phyloP scores from a whole-genome alignment of 805 yeast species.

The Yamadazyma endophytica region DNA sequence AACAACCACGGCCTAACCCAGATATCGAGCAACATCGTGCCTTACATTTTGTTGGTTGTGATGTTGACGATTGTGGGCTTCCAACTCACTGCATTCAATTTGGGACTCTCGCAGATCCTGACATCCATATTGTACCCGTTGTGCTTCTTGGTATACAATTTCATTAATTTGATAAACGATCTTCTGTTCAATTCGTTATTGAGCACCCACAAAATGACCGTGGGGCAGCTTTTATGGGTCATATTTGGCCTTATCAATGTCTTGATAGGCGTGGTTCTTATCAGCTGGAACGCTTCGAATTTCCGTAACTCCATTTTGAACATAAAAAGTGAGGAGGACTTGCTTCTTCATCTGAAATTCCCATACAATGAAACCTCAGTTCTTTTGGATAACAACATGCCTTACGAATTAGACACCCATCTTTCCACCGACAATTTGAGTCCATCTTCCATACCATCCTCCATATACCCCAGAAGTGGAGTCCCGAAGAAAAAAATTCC shows the following conservation, averaged over 20 bases:
- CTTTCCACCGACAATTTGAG: constrained; percentile 3
- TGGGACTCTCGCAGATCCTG: constrained; percentile 64
- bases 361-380: constrained; percentile 8
- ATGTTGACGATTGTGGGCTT: constrained; percentile 63
- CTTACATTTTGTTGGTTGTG: constrained; percentile 41
- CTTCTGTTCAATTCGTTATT: constrained; percentile 60
- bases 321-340: constrained; percentile 11
- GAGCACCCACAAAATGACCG: constrained; percentile 34
- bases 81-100: constrained; percentile 70
- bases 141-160: constrained; percentile 78
- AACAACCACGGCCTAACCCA: constrained; percentile 16
- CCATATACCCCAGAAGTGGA: constrained; percentile 1
- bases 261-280: constrained; percentile 62
- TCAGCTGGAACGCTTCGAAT: constrained; percentile 48
- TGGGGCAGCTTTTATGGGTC: constrained; percentile 48
- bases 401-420: constrained; percentile 4
- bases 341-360: constrained; percentile 12
- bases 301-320: background rate
- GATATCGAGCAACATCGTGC: constrained; percentile 20
- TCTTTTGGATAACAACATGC: background rate
- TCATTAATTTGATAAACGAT: constrained; percentile 49
- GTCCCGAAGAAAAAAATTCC: constrained; percentile 6
- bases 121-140: constrained; percentile 81
- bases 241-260: constrained; percentile 46
- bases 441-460: constrained; percentile 3